These are phyloP conservation scores for Ceratobasidium sp. DNA, from an alignment of 1,284 basidiomycete species.

Conservation along the genomic window DNA sequence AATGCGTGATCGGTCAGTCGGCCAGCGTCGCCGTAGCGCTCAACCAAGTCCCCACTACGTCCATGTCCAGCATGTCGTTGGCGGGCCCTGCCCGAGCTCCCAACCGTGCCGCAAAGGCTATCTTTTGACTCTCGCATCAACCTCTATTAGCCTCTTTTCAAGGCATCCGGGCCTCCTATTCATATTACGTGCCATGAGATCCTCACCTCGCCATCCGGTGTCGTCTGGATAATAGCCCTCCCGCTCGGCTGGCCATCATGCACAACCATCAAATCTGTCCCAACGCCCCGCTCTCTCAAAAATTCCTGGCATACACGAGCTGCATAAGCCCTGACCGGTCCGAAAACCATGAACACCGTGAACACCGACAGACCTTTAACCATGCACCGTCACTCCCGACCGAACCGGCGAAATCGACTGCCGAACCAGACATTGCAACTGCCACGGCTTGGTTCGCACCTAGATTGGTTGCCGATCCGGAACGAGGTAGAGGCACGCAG, in stretches of 20 bases:
- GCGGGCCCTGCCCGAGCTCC: constrained; percentile 56
- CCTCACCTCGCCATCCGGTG: constrained; percentile 42
- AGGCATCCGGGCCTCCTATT: not conserved
- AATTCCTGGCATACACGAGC: constrained; percentile 20
- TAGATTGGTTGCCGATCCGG: constrained; percentile 11
- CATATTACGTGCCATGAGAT: constrained; percentile 1
- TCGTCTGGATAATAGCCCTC: constrained; percentile 41
- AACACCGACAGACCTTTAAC: constrained; percentile 36
- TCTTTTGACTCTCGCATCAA: not conserved
- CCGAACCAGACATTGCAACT: constrained; percentile 24
- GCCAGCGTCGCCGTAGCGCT: not conserved
- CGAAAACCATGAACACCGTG: constrained; percentile 10
- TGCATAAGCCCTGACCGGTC: not conserved
- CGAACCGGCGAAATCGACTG: constrained; percentile 40
- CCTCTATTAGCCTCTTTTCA: not conserved
- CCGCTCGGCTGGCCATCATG: constrained; percentile 36
- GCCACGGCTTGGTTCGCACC: constrained; percentile 42
- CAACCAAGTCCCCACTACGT: constrained; percentile 55
- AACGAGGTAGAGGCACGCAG: constrained; percentile 8
- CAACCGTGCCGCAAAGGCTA: not conserved
- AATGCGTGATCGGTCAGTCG: constrained; percentile 15
- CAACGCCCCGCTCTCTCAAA: constrained; percentile 31
- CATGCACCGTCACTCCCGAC: constrained; percentile 38
- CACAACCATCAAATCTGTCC: constrained; percentile 43
- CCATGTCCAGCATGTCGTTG: constrained; percentile 62